A percentile compares a stretch with the other conserved stretches of the same genome.
Conservation (phyloP, 495 filamentous ascomycete genomes). For the Daldinia decipiens region DNA sequence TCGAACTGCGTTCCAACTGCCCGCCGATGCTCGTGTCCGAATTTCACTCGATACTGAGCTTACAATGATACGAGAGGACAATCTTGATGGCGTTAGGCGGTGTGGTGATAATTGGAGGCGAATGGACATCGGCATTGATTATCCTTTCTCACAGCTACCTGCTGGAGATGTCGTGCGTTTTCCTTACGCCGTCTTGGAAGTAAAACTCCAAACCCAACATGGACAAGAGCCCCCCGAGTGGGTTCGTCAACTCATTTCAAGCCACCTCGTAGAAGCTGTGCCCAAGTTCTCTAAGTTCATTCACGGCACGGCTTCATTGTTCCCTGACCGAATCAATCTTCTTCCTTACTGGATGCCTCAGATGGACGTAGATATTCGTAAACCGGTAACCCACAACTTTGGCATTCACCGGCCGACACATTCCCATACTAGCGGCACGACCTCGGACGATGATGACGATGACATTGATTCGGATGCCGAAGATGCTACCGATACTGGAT, state of each 20-base stretch:
- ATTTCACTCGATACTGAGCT: constrained; percentile 97
- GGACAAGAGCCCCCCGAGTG: constrained; percentile 98
- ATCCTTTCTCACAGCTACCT: constrained; percentile 88
- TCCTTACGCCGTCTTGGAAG: constrained; percentile 95
- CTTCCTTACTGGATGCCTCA: constrained; percentile 98
- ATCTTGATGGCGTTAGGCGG: constrained; percentile 80
- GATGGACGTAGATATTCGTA: constrained; percentile 98
- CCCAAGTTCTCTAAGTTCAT: constrained; percentile 99
- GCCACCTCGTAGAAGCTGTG: constrained; percentile 95
- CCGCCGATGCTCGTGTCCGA: constrained; percentile 93
- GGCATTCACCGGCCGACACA: constrained; percentile 84
- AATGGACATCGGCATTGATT: constrained; percentile 98
- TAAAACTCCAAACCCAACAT: constrained; percentile 96
- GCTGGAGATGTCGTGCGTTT: constrained; percentile 87
- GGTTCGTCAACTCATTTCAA: constrained; percentile 90
- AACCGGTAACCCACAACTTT: constrained; percentile 84
- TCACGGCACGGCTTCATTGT: constrained; percentile 87
- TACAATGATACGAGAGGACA: constrained; percentile 94
- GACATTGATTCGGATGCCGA: constrained; percentile 68
- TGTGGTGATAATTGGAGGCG: constrained; percentile 93
- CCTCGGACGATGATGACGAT: constrained; percentile 75
- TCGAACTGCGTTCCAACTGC: constrained; percentile 96
- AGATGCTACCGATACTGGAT: constrained; percentile 43
- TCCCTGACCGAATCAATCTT: constrained; percentile 87
- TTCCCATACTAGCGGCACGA: constrained; percentile 77